A percentile compares a stretch with the other conserved stretches of the same genome.
phyloP scores from a whole-genome alignment of 805 yeast genomes.

The Saccharomycopsis sp. region DNA sequence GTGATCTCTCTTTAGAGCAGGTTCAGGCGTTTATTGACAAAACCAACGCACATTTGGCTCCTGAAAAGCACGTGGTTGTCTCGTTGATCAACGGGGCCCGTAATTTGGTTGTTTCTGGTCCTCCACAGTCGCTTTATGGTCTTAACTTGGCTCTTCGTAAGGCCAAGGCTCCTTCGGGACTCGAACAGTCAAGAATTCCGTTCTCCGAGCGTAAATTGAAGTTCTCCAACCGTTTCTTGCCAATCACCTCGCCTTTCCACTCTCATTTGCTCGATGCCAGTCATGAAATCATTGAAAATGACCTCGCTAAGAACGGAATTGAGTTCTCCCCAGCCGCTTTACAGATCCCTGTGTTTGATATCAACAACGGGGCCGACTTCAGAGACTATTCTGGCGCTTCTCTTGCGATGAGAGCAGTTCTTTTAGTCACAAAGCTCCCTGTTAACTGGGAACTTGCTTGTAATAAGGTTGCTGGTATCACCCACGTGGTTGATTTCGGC shows the following conservation, averaged over 20 bases:
- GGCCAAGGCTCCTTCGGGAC: conserved; percentile 89
- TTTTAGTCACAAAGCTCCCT: conserved; percentile 79
- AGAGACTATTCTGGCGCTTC: conserved; percentile 45
- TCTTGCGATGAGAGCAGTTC: conserved; percentile 61
- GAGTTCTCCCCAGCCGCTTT: conserved; percentile 50
- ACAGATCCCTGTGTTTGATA: conserved; percentile 85
- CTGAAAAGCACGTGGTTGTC: conserved; percentile 82
- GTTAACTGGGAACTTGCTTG: conserved; percentile 96
- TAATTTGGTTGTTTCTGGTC: conserved; percentile 93
- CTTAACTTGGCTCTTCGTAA: conserved; percentile 85
- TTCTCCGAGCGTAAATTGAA: conserved; percentile 88
- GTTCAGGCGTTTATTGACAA: conserved; percentile 72
- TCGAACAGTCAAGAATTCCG: conserved; percentile 94
- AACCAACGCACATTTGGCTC: conserved; percentile 91
- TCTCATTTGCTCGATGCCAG: conserved; percentile 78
- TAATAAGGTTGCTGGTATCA: conserved; percentile 48
- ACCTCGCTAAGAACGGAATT: conserved; percentile 53
- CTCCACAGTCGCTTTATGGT: conserved; percentile 97
- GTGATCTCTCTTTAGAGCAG: conserved; percentile 77
- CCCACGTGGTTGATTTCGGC: conserved; percentile 94
- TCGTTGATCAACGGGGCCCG: conserved; percentile 94
- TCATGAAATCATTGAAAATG: conserved; percentile 56
- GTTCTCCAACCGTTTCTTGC: conserved; percentile 89
- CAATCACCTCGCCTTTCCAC: conserved; percentile 96
- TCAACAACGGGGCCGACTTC: conserved; percentile 77